phyloP scores from a whole-genome alignment of 805 yeast species.

The Ogataea minuta region DNA sequence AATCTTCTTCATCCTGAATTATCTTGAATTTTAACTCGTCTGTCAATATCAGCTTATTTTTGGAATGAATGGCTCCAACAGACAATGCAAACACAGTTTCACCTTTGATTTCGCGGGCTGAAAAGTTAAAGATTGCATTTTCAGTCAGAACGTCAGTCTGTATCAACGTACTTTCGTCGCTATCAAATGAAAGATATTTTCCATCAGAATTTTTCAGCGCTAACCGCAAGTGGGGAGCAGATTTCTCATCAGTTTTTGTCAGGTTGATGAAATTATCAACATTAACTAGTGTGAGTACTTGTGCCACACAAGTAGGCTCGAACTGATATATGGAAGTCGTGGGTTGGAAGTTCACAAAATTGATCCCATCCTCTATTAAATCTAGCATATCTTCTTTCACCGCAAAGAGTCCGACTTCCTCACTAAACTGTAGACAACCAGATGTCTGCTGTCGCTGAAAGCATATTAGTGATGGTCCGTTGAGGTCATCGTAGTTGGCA shows the following conservation, averaged over 20 bases:
- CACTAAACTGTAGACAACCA: constrained; percentile 19
- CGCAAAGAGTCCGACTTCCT: constrained; percentile 4
- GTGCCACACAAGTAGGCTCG: constrained; percentile 29
- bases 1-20: constrained; percentile 30
- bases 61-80: constrained; percentile 18
- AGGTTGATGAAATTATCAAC: constrained; percentile 22
- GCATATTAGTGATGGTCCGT: constrained; percentile 28
- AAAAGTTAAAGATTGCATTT: constrained; percentile 28
- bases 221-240: constrained; percentile 9
- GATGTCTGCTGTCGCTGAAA: constrained; percentile 11
- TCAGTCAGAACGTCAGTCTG: constrained; percentile 30
- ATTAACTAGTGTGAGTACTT: constrained; percentile 28
- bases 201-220: constrained; percentile 28
- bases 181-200: constrained; percentile 25
- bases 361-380: constrained; percentile 16
- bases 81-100: constrained; percentile 13
- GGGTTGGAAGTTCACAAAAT: constrained; percentile 21
- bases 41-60: constrained; percentile 21
- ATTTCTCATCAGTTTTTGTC: constrained; percentile 3
- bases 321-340: constrained; percentile 13
- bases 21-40: constrained; percentile 22
- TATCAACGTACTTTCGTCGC: constrained; percentile 14
- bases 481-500: constrained; percentile 19
- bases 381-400: constrained; percentile 14
- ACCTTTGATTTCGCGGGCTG: neutral